phyloP scores from a whole-genome alignment of 345 rosid species.

The Syzygium oleosum region DNA sequence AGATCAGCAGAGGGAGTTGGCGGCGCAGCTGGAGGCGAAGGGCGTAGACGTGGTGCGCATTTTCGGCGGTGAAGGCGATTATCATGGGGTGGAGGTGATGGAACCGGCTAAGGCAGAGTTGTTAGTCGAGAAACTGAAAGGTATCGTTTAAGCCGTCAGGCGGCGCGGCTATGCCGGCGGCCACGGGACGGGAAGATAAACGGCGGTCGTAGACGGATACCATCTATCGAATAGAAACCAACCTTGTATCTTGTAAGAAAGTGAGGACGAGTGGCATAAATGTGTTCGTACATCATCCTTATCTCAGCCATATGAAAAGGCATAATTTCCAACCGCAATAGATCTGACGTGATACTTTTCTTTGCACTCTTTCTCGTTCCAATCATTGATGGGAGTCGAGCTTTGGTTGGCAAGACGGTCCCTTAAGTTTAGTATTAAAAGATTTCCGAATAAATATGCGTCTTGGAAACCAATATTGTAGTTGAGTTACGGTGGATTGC shows the following conservation, averaged over 20 bases:
- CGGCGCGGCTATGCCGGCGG: not conserved
- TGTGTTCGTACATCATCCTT: not conserved
- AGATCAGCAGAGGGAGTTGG: conserved; percentile 18
- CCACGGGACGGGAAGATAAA: not conserved
- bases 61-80: not conserved
- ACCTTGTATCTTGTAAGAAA: not conserved
- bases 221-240: not conserved
- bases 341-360: no score
- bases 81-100: not conserved
- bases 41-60: conserved; percentile 19
- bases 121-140: not conserved
- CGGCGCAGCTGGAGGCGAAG: conserved; percentile 1
- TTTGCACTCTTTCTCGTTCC: no score
- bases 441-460: no score
- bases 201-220: not conserved
- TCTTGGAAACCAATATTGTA: no score
- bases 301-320: no score
- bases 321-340: no score
- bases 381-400: no score
- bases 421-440: no score
- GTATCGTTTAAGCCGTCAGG: not conserved
- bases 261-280: not conserved
- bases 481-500: no score
- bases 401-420: no score
- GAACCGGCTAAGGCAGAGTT: not conserved